Evolutionary conservation across 805 yeast species (phyloP).

Genomic region (Yarrowia divulgata): DNA sequence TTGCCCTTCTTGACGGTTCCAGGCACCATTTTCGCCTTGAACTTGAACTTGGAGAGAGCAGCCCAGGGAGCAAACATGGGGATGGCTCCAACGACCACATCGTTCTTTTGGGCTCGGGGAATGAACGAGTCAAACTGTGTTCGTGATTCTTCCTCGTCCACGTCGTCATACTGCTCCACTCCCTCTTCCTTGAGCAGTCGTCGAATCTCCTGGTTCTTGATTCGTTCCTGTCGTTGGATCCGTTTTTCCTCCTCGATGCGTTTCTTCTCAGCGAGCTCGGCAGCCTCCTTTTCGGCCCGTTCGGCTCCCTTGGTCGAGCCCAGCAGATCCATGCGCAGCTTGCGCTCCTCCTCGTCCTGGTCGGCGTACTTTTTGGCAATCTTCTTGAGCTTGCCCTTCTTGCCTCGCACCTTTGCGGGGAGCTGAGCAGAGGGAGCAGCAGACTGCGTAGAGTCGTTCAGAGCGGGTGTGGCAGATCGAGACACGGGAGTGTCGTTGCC

Average conservation of each 20-base stretch:
- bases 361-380: conserved; percentile 83
- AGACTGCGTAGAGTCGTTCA: conserved; percentile 9
- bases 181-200: conserved; percentile 54
- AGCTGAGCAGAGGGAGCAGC: conserved; percentile 10
- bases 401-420: conserved; percentile 69
- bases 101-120: conserved; percentile 52
- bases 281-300: conserved; percentile 50
- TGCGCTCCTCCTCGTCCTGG: conserved; percentile 90
- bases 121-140: conserved; percentile 54
- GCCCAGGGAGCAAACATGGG: conserved; percentile 96
- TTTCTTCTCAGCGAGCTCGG: conserved; percentile 52
- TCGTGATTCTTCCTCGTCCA: conserved; percentile 49
- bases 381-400: conserved; percentile 81
- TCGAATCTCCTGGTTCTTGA: conserved; percentile 55
- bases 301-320: conserved; percentile 77
- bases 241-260: conserved; percentile 50
- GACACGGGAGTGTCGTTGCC: conserved; percentile 15
- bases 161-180: conserved; percentile 46
- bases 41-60: conserved; percentile 73
- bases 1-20: conserved; percentile 87
- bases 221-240: conserved; percentile 53
- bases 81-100: conserved; percentile 66
- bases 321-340: conserved; percentile 74
- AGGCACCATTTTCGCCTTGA: conserved; percentile 83
- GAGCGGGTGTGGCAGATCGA: neutral